These are phyloP conservation scores for Gentiana macrophylla DNA, from an alignment of 257 asterid species.

Conservation along the genomic window DNA sequence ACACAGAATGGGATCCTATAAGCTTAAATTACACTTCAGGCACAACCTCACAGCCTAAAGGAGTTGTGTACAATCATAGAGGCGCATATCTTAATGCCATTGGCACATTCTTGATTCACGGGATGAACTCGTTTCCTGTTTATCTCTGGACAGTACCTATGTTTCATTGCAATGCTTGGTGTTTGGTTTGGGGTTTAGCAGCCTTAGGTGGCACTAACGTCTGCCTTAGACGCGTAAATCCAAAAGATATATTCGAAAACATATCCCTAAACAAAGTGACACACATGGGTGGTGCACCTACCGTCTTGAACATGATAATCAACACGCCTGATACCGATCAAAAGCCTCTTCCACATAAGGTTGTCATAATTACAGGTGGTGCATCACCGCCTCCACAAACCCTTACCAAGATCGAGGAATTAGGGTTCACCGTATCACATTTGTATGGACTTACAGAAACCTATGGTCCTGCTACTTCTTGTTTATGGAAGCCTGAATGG, in stretches of 20 bases:
- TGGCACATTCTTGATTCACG: constrained; percentile 19
- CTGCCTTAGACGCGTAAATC: constrained; percentile 20
- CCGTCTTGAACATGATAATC: constrained; percentile 29
- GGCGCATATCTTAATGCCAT: constrained; percentile 33
- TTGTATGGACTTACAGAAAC: constrained; percentile 32
- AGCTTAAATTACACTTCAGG: constrained; percentile 32
- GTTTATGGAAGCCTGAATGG: constrained; percentile 31
- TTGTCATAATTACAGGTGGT: constrained; percentile 32
- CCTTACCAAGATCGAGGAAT: constrained; percentile 23
- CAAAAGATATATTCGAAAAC: constrained; percentile 23
- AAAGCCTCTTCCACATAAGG: constrained; percentile 23
- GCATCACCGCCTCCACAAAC: constrained; percentile 33
- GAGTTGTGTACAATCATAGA: constrained; percentile 30
- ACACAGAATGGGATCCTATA: constrained; percentile 26
- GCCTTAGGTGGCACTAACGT: constrained; percentile 29
- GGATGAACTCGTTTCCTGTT: constrained; percentile 22
- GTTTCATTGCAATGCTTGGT: constrained; percentile 37
- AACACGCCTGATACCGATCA: constrained; percentile 11
- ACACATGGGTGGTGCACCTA: constrained; percentile 33
- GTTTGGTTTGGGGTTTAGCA: constrained; percentile 26
- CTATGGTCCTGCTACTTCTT: constrained; percentile 27
- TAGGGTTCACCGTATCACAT: constrained; percentile 24
- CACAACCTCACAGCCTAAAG: constrained; percentile 32
- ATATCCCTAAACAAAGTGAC: constrained; percentile 22
- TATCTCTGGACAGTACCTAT: constrained; percentile 39